Evolutionary conservation across 805 yeast species (phyloP), one percentile per base, ranked within the genome.

Genomic region (Myxozyma kluyveri): DNA sequence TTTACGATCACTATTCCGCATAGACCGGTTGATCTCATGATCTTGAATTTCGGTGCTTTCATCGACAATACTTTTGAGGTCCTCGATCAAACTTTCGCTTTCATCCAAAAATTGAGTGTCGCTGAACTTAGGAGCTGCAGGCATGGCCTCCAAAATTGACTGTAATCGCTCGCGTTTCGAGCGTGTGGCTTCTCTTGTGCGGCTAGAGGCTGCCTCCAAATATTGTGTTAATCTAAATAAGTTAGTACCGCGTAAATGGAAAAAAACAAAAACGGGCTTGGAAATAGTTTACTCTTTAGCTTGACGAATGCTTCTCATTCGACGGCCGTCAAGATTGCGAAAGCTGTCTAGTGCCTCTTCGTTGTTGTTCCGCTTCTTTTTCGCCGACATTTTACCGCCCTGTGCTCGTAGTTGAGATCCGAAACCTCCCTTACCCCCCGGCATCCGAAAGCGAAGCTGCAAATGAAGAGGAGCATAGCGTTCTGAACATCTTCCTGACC

Each of bases 351-450:
- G 67, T 4, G 40, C 42, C 4, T 61, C 58, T 38, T 57, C 59
- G 10, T 51, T 61, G 45, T 52, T 64, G 14, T 56, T 58, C 9
- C 56, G 49, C 40, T 60, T 60, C 27, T 53, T 40, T 46, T 52
- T 49, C 29, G 69, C 66, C 14, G 67, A 60, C 72, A 70, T 69
- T 23, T 66, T 60, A 1, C 70, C 72, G 2, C 75, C 78, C 47
- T 70, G 72, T 3, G 72, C 72, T 35, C 71, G 68, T 46, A 76
- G 61, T 57, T 69, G 62, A 17, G 72, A 65, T 1, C 79, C 80
- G 60, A 76, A 73, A 2, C 79, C 81, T 21, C 81, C 81, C 63
- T 77, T 76, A n/a, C 81, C 81, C 5, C 81, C 80, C 33, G 42
- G 35, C 19, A 56, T n/a, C 3, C 58, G 46, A 14, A 9, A 9